These are phyloP conservation scores for Plasmopara viticola DNA, from an alignment of 352 stramenopile species.

Conservation along the genomic window DNA sequence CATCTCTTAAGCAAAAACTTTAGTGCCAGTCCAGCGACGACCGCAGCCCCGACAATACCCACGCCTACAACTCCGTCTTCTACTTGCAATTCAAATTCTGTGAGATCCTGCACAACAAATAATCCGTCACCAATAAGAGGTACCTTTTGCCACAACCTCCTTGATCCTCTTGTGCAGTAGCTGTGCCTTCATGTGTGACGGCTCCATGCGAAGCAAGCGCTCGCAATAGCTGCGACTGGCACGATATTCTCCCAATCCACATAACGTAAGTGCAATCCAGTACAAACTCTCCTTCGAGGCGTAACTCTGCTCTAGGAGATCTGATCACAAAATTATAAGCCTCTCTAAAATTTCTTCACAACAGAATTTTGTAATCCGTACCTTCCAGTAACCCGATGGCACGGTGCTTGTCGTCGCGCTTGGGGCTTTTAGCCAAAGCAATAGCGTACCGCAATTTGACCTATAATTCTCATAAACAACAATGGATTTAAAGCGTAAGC, in stretches of 20 bases:
- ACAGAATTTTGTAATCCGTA: constrained; percentile 13
- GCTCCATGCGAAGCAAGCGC: constrained; percentile 66
- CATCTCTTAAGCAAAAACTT: constrained; percentile 71
- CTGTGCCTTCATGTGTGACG: constrained; percentile 62
- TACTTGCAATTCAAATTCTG: not conserved
- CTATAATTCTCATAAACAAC: constrained; percentile 13
- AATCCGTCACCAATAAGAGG: constrained; percentile 2
- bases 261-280: constrained; percentile 68
- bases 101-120: not conserved
- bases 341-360: not conserved
- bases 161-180: constrained; percentile 73
- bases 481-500: too few species aligned
- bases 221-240: constrained; percentile 67
- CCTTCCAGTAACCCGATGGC: constrained; percentile 67
- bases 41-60: constrained; percentile 59
- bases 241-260: constrained; percentile 61
- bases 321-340: constrained; percentile 21
- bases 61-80: constrained; percentile 63
- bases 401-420: constrained; percentile 75
- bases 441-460: constrained; percentile 71
- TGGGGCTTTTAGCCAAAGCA: constrained; percentile 67
- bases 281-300: constrained; percentile 66
- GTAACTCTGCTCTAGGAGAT: constrained; percentile 50
- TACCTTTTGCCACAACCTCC: constrained; percentile 54
- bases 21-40: constrained; percentile 63